Evolutionary conservation across 495 filamentous ascomycete genomes (phyloP).

Genomic region (Penicillium paxilli): DNA sequence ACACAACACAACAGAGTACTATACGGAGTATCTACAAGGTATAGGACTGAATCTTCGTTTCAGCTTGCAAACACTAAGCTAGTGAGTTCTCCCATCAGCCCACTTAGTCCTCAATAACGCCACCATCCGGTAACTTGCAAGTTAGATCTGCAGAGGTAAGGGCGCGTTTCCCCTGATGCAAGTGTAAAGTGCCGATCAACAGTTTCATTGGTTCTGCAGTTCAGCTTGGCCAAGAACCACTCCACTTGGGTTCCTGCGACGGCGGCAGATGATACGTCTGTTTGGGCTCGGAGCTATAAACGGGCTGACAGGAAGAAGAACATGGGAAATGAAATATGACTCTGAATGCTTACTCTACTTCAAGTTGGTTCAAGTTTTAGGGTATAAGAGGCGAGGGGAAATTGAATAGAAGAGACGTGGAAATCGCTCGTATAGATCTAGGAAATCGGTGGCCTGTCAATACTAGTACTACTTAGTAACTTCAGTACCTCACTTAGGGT

Average conservation of each 20-base stretch:
- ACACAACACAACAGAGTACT: not conserved
- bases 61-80: not conserved
- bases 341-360: too few species aligned
- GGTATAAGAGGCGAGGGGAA: not conserved
- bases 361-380: not conserved
- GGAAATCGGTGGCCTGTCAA: too few species aligned
- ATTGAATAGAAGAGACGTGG: too few species aligned
- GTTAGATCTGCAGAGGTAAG: not conserved
- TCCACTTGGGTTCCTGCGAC: not conserved
- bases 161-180: not conserved
- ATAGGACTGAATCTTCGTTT: too few species aligned
- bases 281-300: not conserved
- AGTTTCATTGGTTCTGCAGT: not conserved
- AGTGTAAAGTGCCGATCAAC: conserved; percentile 1
- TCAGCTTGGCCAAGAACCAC: not conserved
- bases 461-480: too few species aligned
- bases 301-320: not conserved
- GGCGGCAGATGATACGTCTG: conserved; percentile 8
- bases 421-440: too few species aligned
- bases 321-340: too few species aligned
- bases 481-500: too few species aligned
- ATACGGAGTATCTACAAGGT: too few species aligned
- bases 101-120: not conserved
- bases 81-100: not conserved
- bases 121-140: not conserved